These are phyloP conservation scores for Aspergillus kassunensis DNA, from an alignment of 495 filamentous ascomycete species.

Conservation along the genomic window DNA sequence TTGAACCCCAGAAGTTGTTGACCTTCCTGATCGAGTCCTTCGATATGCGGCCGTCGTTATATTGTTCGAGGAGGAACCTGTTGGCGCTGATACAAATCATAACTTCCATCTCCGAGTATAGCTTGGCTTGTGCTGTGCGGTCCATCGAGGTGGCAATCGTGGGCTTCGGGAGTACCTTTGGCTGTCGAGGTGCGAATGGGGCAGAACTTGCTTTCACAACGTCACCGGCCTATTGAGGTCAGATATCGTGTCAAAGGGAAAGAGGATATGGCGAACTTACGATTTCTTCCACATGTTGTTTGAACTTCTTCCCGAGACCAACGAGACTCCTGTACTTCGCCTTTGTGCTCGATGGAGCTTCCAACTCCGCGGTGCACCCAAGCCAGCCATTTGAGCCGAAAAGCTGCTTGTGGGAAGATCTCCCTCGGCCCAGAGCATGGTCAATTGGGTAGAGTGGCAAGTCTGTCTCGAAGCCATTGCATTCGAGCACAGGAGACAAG, in stretches of 20 bases:
- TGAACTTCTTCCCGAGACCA: conserved; percentile 41
- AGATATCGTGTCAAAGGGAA: not conserved
- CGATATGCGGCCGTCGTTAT: conserved; percentile 42
- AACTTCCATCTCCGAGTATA: conserved; percentile 53
- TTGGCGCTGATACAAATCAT: conserved; percentile 53
- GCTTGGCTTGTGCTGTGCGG: conserved; percentile 42
- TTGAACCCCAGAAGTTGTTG: conserved; percentile 42
- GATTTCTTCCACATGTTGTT: conserved; percentile 42
- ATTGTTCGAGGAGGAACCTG: conserved; percentile 43
- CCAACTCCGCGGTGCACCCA: conserved; percentile 33
- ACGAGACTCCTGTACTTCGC: conserved; percentile 37
- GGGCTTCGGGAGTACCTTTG: conserved; percentile 17
- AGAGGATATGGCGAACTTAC: conserved; percentile 26
- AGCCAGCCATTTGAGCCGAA: conserved; percentile 53
- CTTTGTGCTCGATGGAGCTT: conserved; percentile 20
- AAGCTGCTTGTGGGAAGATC: conserved; percentile 42
- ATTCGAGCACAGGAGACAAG: not conserved
- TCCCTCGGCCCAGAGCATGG: not conserved
- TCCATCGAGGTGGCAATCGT: conserved; percentile 43
- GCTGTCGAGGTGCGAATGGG: conserved; percentile 8
- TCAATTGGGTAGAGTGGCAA: conserved; percentile 4
- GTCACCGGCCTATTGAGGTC: conserved; percentile 18
- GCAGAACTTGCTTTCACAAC: conserved; percentile 19
- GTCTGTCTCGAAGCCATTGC: not conserved
- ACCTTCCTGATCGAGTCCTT: conserved; percentile 45